Evolutionary conservation across 257 asterid genomes (phyloP), one percentile per base, ranked within the genome.

Genomic region (Solanum dulcamara): DNA sequence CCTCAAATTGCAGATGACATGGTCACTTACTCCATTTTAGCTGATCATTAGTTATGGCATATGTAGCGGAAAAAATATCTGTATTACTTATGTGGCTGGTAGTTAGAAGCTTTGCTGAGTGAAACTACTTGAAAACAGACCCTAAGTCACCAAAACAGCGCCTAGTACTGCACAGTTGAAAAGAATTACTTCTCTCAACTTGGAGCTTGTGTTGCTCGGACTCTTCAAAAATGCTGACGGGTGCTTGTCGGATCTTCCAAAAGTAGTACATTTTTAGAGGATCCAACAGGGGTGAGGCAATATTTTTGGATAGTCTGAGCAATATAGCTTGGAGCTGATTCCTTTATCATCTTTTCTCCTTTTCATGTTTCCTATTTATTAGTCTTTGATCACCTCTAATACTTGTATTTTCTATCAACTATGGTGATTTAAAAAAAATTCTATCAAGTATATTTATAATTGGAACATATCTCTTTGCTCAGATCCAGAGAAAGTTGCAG

Each of bases 401-500:
- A 44, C 84, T 46, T 87, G 12, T 24, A 11, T n/a, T n/a, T 74
- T 7, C n/a, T n/a, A 74, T 74, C 53, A 22, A 10, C 32, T 40
- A 2, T 72, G 33, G 22, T 6, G n/a, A 22, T n/a, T n/a, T 26
- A 20, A 20, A 70, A 68, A 20, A 33, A 32, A 33, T 33, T 70
- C 51, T 72, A 22, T 40, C 37, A 42, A n/a, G 57, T 24, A 42
- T 13, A 30, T 4, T 17, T 46, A 4, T 44, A 14, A 20, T 81
- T 85, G 44, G 72, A 48, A 60, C 30, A 5, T 35, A 28, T 83
- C 20, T 66, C 42, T 83, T 81, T 66, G 70, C 81, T 77, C 95
- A 95, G 98, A 91, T 93, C 87, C 98, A 95, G 83, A 91, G 98
- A 84, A 93, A 89, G 81, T 90, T 95, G 89, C 98, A 95, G 88